Evolutionary conservation across 1,284 basidiomycete species (phyloP).

Genomic region (Leccinum subfulvum): DNA sequence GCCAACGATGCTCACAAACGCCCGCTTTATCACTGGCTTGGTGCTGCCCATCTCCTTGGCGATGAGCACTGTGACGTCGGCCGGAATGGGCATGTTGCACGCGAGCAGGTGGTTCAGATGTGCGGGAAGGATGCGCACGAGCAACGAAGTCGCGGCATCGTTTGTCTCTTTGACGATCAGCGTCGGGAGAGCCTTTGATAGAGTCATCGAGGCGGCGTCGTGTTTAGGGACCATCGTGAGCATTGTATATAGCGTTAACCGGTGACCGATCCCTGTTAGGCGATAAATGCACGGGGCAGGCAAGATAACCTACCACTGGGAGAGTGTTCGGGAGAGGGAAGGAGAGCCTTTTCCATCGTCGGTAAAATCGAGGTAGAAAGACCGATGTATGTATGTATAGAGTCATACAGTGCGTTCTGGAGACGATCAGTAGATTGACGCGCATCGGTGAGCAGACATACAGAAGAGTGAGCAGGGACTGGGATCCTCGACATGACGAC

Average conservation of each 20-base stretch:
- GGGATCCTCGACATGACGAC: conserved; percentile 59
- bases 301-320: conserved; percentile 46
- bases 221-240: conserved; percentile 56
- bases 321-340: conserved; percentile 73
- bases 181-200: conserved; percentile 57
- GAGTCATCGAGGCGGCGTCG: conserved; percentile 46
- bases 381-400: conserved; percentile 53
- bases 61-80: conserved; percentile 49
- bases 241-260: conserved; percentile 78
- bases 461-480: conserved; percentile 49
- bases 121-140: conserved; percentile 52
- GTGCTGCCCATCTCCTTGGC: conserved; percentile 64
- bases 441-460: conserved; percentile 31
- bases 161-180: conserved; percentile 79
- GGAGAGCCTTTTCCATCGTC: conserved; percentile 68
- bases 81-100: conserved; percentile 36
- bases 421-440: conserved; percentile 11
- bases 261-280: conserved; percentile 75
- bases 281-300: background rate
- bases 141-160: conserved; percentile 58
- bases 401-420: conserved; percentile 56
- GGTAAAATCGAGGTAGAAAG: conserved; percentile 55
- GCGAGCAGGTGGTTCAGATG: conserved; percentile 62
- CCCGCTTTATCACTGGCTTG: conserved; percentile 53
- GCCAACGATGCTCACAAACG: conserved; percentile 54